Conservation (phyloP, 768 basidiomycete genomes). For the Kwoniella mangroviensis region DNA sequence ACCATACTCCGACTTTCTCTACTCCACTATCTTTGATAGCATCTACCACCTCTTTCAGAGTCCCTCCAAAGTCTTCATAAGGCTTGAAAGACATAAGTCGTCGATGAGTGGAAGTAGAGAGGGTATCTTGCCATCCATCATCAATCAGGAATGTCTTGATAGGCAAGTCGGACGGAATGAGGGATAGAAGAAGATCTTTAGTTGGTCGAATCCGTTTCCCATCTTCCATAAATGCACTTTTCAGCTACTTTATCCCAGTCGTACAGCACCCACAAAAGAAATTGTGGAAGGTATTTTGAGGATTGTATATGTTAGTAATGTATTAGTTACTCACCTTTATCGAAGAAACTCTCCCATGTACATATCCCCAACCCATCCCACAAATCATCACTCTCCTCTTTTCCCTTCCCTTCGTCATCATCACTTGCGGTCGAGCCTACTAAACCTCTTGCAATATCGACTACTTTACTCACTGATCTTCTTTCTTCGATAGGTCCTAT, state of each 20-base stretch:
- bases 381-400: slow-evolving; percentile 11
- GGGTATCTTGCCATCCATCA: slow-evolving; percentile 49
- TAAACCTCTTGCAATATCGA: slow-evolving; percentile 31
- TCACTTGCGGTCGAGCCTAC: slow-evolving; percentile 9
- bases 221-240: slow-evolving; percentile 5
- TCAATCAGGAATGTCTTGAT: slow-evolving; percentile 49
- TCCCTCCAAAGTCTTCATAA: slow-evolving; percentile 27
- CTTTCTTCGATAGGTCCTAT: slow-evolving; percentile 8
- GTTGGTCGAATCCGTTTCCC: slow-evolving; percentile 23
- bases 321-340: slow-evolving; percentile 18
- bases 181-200: slow-evolving; percentile 31
- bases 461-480: slow-evolving; percentile 26
- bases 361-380: slow-evolving; percentile 46
- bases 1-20: slow-evolving; percentile 45
- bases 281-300: too few relatives aligned
- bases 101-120: background rate
- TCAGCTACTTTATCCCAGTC: too few relatives aligned
- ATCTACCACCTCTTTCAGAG: slow-evolving; percentile 30
- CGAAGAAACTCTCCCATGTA: slow-evolving; percentile 42
- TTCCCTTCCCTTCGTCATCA: background rate
- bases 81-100: slow-evolving; percentile 26
- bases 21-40: slow-evolving; percentile 27
- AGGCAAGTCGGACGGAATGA: slow-evolving; percentile 27
- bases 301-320: background rate
- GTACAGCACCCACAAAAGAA: too few relatives aligned